Evolutionary conservation across 441 rosid genomes (phyloP), one percentile per base, ranked within the genome.

Genomic region (Pelargonium cotyledonis): DNA sequence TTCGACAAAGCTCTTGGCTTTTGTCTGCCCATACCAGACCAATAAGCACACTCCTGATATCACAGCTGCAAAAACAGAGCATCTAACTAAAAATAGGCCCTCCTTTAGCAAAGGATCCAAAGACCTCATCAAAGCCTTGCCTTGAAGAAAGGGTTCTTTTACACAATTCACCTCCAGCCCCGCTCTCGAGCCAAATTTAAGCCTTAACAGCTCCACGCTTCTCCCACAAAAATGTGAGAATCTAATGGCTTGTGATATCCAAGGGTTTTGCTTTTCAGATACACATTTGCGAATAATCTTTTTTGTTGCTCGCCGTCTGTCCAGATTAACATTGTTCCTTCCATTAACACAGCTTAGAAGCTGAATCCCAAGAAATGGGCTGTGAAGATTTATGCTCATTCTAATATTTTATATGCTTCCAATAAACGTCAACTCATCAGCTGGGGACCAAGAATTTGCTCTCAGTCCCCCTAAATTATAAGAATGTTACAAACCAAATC

Each of bases 1-100:
- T 77, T 95, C 98, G 35, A 90, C 74, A 73, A 88, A 89, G 68
- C 79, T 73, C 72, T 90, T 89, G 46, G 95, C 88, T 75, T 86
- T 91, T 49, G 72, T 81, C 76, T 92, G 95, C 70, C 98, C 99
- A 79, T 86, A 95, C 96, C 97, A 95, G 16, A 92, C 76, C 86
- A 91, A 73, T 70, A 95, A 87, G 75, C 92, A 92, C 68, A 88
- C 91, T 73, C 93, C 98, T 73, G 98, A 89, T 72, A 92, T 75
- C 12, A 95, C 92, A 19, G 86, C 90, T 21, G 78, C 71, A 73
- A 90, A 85, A 63, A 89, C 83, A 0, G 97, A 95, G 69, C 97
- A 89, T 76, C 99, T 86, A 62, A 95, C 71, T n/a, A 94, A 75
- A 66, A 81, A 66, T 61, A 87, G 75, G 43, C 89, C 89, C 68